Evolutionary conservation across 345 rosid species (phyloP), one percentile per base, ranked within the genome.

Genomic region (Salix koriyanagi): DNA sequence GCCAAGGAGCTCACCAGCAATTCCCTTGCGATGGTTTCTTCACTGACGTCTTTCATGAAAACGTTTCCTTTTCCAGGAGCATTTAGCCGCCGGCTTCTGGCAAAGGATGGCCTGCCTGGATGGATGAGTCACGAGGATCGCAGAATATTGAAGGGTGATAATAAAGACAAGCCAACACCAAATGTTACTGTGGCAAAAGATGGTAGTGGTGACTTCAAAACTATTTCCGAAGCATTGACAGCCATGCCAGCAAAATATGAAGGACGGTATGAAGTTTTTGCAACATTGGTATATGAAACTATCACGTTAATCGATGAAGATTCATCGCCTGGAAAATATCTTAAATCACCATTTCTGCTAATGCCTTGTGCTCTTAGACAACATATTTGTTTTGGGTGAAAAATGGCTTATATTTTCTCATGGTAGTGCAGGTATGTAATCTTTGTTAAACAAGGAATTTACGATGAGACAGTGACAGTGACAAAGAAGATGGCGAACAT

Each of bases 191-290:
- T 94, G 26, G 97, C 96, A 0, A 88, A 94, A 83, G 96, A 92
- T 70, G 96, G 97, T 2, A 90, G 94, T 66, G 98, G 97, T 71
- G 69, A 92, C 6, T 94, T 88, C 83, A 86, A 83, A 34, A 89
- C 92, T 19, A 88, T 94, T 69, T 72, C 78, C 2, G 96, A 77
- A 21, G 98, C 98, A 48, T 76, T 94, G 52, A 83, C 69, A 3
- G 91, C 91, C 48, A 80, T 92, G 77, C 98, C 98, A 30, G 65
- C 73, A 50, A 86, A 83, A 69, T 82, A 83, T 58, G 65, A 82
- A 6, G 91, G 92, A 81, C 81, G 97, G 98, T 92, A 79, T 46
- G 80, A 30, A 34, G 19, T 37, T 52, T 19, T 34, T 26, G 39
- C 18, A 2, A 6, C 32, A 9, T 75, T 32, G 42, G 12, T 23